Evolutionary conservation across 192 early-diverging fungal species (phyloP), one percentile per base, ranked within the genome.

Genomic region (Linnemannia schmuckeri): DNA sequence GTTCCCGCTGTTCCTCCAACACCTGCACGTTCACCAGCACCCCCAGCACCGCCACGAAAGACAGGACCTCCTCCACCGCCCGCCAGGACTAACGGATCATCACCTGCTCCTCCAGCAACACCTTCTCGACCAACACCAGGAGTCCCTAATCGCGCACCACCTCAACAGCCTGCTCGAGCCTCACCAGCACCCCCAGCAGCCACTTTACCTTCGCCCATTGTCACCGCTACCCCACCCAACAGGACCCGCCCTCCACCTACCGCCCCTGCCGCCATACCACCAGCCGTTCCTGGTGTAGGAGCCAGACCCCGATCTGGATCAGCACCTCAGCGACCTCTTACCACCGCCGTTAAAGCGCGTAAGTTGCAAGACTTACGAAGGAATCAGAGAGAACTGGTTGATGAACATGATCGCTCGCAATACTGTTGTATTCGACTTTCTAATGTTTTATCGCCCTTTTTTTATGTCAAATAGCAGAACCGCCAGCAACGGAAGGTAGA

Each of bases 401-500:
- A 30, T 33, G 30, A 9, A 52, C 17, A 66, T 57, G 55, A 9
- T 24, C 30, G 30, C 12, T 66, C 30, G 12, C 6, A 17, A 27
- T n/a, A 30, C 52, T 15, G 18, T 24, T 18, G 4, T 15, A 52
- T 41, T 77, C 20, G n/a, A 33, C 18, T 20, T 77, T 55, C 30
- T 68, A 35, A 30, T 46, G 30, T 30, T 24, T 22, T 12, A 49
- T 70, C 61, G n/a, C 17, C 33, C 6, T 66, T 44, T 57, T 79
- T 61, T 8, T 35, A 54, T 77, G 18, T 73, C 49, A 52, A 54
- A 66, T 74, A 80, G 71, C 77, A 73, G 89, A 90, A 71, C 89
- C 86, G 37, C 81, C 83, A 79, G 79, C 80, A 70, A 88, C 83
- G 63, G 89, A 90, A 73, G 89, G 89, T n/a, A 75, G 87, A 61